Percentiles rank a stretch among this genome's conserved stretches.
Conservation (phyloP, 1,284 basidiomycete species). For the Cryptococcus depauperatus region DNA sequence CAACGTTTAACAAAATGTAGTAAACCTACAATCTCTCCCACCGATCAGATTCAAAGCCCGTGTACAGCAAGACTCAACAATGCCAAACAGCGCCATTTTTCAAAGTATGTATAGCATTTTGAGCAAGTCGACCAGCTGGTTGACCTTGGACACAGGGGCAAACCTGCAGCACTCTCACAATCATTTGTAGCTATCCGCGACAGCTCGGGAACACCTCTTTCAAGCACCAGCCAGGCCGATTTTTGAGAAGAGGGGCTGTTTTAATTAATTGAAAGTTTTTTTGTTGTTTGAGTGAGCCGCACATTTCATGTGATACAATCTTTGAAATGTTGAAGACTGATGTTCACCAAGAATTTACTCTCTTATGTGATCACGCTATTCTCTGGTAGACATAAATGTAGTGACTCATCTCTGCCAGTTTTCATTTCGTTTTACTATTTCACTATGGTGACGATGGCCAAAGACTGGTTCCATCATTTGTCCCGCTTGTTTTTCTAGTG, state of each 20-base stretch:
- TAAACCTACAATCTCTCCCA: slow-evolving; percentile 77
- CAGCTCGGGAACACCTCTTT: slow-evolving; percentile 4
- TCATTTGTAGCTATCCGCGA: slow-evolving; percentile 25
- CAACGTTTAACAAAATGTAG: slow-evolving; percentile 43
- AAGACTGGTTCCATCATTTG: too few relatives aligned
- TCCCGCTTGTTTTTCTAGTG: not conserved
- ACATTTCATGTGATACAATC: too few relatives aligned
- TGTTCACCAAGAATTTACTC: too few relatives aligned
- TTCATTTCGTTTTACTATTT: too few relatives aligned
- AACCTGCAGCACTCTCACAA: slow-evolving; percentile 30
- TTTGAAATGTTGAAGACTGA: too few relatives aligned
- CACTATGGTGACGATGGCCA: too few relatives aligned
- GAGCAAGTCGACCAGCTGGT: not conserved
- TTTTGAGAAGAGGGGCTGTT: slow-evolving; percentile 1
- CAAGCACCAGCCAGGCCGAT: slow-evolving; percentile 7
- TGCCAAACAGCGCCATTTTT: slow-evolving; percentile 84
- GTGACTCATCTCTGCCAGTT: too few relatives aligned
- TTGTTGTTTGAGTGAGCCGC: slow-evolving; percentile 15
- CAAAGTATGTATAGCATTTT: slow-evolving; percentile 49
- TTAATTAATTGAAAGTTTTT: not conserved
- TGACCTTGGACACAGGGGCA: slow-evolving; percentile 18
- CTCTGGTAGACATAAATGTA: too few relatives aligned
- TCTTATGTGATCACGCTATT: too few relatives aligned
- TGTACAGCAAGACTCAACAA: slow-evolving; percentile 79
- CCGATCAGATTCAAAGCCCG: slow-evolving; percentile 86